These are phyloP conservation scores for Lophium mytilinum DNA, from an alignment of 495 filamentous ascomycete species.

Conservation along the genomic window DNA sequence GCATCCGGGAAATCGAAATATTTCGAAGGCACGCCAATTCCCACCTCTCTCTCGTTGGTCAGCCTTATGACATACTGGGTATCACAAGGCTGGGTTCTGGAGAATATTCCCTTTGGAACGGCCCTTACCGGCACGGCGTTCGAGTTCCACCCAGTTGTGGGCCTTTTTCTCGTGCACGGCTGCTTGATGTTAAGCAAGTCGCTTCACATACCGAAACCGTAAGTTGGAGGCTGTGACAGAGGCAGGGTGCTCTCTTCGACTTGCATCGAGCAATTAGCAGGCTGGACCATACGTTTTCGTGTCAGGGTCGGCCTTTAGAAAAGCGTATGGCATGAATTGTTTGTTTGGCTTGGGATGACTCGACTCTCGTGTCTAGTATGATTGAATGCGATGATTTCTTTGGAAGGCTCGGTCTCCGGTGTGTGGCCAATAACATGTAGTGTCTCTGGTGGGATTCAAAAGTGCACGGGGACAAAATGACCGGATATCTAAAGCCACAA, in stretches of 20 bases:
- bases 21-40: conserved; percentile 96
- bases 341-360: too few species aligned
- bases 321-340: too few species aligned
- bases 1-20: conserved; percentile 81
- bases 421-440: too few species aligned
- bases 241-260: not conserved
- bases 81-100: conserved; percentile 66
- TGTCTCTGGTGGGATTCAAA: too few species aligned
- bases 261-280: too few species aligned
- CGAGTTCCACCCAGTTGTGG: conserved; percentile 81
- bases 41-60: conserved; percentile 74
- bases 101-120: conserved; percentile 63
- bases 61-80: conserved; percentile 86
- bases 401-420: too few species aligned
- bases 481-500: too few species aligned
- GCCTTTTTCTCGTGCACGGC: conserved; percentile 75
- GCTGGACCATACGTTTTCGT: too few species aligned
- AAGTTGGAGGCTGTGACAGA: not conserved
- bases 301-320: too few species aligned
- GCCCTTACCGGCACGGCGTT: conserved; percentile 55
- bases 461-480: too few species aligned
- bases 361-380: too few species aligned
- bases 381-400: too few species aligned
- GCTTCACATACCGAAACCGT: conserved; percentile 95
- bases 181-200: conserved; percentile 91